A percentile compares a stretch with the other conserved stretches of the same genome.
Conservation (phyloP, 257 asterid species). For the Fraxinus quadrangulata region DNA sequence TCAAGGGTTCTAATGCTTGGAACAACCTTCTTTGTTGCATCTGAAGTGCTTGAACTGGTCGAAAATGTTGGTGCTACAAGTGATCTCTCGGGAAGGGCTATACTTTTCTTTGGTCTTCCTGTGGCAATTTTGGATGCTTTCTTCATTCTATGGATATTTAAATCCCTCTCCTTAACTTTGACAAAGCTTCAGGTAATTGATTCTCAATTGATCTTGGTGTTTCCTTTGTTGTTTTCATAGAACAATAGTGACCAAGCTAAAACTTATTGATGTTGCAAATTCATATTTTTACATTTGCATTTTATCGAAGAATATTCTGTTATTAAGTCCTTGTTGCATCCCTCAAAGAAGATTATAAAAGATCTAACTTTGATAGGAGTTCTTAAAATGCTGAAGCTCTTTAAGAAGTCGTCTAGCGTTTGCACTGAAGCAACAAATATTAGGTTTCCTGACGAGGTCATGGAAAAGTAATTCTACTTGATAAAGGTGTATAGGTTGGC, state of each 20-base stretch:
- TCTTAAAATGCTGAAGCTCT: neutral
- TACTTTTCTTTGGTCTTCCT: slow-evolving; percentile 79
- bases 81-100: slow-evolving; percentile 93
- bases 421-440: neutral
- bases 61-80: slow-evolving; percentile 93
- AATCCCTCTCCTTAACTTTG: slow-evolving; percentile 80
- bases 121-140: slow-evolving; percentile 94
- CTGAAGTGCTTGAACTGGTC: slow-evolving; percentile 80
- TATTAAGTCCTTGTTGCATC: neutral
- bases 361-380: slow-evolving; percentile 4
- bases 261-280: neutral
- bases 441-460: neutral
- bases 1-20: slow-evolving; percentile 89
- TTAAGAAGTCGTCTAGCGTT: neutral
- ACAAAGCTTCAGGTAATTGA: slow-evolving; percentile 92
- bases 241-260: neutral
- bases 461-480: neutral
- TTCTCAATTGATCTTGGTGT: slow-evolving; percentile 20
- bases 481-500: too few species aligned
- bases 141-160: slow-evolving; percentile 94
- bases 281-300: too few species aligned
- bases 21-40: slow-evolving; percentile 81
- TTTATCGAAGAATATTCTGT: neutral
- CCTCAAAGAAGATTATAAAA: neutral
- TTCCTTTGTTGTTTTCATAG: neutral